phyloP scores from a whole-genome alignment of 352 stramenopile species.

The Globisporangium abappressorium region DNA sequence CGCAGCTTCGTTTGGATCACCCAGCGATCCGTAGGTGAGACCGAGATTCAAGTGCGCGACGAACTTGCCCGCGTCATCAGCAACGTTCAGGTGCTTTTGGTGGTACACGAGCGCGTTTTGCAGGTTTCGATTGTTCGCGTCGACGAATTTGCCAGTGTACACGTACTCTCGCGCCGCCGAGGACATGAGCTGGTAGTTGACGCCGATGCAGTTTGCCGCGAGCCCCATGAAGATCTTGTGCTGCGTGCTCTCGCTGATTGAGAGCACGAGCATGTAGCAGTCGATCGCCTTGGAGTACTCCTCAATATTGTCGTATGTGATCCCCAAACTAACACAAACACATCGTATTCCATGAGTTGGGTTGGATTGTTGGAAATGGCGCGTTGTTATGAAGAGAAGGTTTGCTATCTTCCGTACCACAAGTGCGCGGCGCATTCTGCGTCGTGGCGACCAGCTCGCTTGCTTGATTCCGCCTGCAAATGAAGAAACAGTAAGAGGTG shows the following conservation, averaged over 20 bases:
- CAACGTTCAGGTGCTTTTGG: slow-evolving; percentile 69
- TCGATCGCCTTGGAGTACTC: slow-evolving; percentile 84
- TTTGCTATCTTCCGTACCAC: slow-evolving; percentile 34
- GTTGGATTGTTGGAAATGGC: background rate
- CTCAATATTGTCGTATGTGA: slow-evolving; percentile 87
- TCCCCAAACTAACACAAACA: slow-evolving; percentile 45
- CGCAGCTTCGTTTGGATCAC: slow-evolving; percentile 64
- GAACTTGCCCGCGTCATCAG: slow-evolving; percentile 84
- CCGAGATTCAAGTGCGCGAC: slow-evolving; percentile 86
- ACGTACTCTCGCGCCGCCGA: slow-evolving; percentile 50
- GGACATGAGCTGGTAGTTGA: slow-evolving; percentile 83
- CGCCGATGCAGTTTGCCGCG: slow-evolving; percentile 85
- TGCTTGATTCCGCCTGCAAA: slow-evolving; percentile 70
- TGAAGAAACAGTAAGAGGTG: background rate
- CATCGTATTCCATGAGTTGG: background rate
- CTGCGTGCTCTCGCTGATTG: slow-evolving; percentile 78
- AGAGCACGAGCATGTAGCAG: slow-evolving; percentile 83
- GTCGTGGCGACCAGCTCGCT: slow-evolving; percentile 76
- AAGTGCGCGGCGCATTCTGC: slow-evolving; percentile 82
- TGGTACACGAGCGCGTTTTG: slow-evolving; percentile 62
- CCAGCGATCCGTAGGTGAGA: slow-evolving; percentile 69
- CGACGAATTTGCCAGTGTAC: slow-evolving; percentile 78
- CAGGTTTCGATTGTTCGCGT: slow-evolving; percentile 41
- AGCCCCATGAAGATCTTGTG: slow-evolving; percentile 74
- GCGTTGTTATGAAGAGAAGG: background rate